Conservation (phyloP, 495 filamentous ascomycete species). For the Talaromyces stipitatus region DNA sequence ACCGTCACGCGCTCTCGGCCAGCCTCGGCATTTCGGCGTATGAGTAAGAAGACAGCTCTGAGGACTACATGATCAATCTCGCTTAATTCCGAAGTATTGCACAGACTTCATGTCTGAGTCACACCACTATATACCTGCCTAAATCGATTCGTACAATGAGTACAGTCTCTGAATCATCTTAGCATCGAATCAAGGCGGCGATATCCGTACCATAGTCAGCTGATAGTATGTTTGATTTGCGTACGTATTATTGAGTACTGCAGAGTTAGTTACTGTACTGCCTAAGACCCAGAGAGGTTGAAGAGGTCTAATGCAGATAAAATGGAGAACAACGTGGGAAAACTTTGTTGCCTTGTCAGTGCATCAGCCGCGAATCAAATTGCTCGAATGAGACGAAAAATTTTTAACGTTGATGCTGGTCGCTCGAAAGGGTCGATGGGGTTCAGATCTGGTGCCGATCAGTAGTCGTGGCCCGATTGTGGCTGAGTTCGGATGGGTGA, state of each 20-base stretch:
- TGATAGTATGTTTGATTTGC: neutral
- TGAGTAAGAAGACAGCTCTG: neutral
- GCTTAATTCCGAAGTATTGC: neutral
- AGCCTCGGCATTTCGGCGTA: neutral
- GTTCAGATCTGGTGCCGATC: neutral
- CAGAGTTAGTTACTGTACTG: neutral
- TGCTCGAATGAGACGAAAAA: neutral
- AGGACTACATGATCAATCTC: neutral
- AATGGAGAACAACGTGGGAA: neutral
- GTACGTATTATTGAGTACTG: neutral
- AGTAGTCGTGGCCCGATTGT: neutral
- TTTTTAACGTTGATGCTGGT: slow-evolving; percentile 2
- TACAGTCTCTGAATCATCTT: too few species aligned
- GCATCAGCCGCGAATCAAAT: neutral
- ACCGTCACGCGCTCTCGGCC: neutral
- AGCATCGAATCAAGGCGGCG: neutral
- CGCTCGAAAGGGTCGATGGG: neutral
- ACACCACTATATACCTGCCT: neutral
- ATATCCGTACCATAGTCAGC: neutral
- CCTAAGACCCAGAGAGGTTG: neutral
- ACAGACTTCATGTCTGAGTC: neutral
- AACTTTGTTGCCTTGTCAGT: slow-evolving; percentile 1
- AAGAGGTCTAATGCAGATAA: neutral
- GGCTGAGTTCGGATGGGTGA: neutral
- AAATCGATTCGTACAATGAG: neutral